Base-by-base conservation (phyloP, 257 asterid genomes). In the Plectranthus barbatus region DNA sequence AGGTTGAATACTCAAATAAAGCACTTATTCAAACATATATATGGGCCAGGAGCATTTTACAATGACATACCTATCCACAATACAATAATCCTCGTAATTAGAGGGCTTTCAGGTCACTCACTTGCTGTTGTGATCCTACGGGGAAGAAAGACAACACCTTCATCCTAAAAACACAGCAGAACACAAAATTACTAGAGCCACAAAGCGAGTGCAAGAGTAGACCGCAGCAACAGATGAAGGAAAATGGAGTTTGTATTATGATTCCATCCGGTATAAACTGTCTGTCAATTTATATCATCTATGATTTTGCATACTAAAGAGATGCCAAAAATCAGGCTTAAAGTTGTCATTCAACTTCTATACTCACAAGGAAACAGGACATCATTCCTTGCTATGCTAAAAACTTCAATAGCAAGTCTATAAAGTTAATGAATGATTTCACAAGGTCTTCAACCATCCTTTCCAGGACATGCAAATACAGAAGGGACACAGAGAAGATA, bases 81-180 rank as follows among this genome's bases (percentile, higher is more conserved):
- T 4, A 57, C 57, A 10, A 65, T 21, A 40, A 12, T 13, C 42
- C 37, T 18, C 69, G 34, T 56, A 53, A 60, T 77, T 62, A 74
- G 51, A 55, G 79, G 29, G 69, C 33, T 67, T 80, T 80, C 29
- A 51, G 42, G 54, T 67, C 68, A n/a, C 20, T 62, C 56, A 23
- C 62, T 70, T 79, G 73, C 21, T 42, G 75, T 19, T 44, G 80
- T 24, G 71, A 60, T 56, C 77, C 48, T 17, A 52, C 19, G 10
- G 87, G 87, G 67, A 84, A 69, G 59, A 86, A 64, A 48, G 89
- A 74, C 82, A 86, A 67, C 45, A 73, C 78, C 64, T 78, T 83
- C 94, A 81, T 64, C 82, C 97, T 86, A 45, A 42, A 5, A 63
- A 44, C 52, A 68, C 17, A 18, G 20, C 47, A 31, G 61, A 31